Conservation (phyloP, 2,329 filamentous ascomycete genomes). For the Penicillium sp. region DNA sequence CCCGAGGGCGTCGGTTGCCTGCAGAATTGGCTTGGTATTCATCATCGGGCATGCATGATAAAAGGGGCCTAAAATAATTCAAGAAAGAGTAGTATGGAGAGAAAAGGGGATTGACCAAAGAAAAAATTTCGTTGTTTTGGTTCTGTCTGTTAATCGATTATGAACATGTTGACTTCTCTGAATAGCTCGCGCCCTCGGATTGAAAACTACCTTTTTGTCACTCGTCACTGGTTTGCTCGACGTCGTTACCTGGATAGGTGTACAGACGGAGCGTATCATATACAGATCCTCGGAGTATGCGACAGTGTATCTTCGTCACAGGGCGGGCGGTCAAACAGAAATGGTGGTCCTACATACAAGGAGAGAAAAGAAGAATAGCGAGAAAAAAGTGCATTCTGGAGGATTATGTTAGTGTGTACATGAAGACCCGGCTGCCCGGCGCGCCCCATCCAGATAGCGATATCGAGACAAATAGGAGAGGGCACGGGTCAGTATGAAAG, state of each 20-base stretch:
- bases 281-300: conserved; percentile 34
- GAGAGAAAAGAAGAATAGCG: too few relatives aligned
- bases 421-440: background rate
- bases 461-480: background rate
- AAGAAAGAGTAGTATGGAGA: background rate
- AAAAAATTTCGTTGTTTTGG: background rate
- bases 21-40: conserved; percentile 52
- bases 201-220: conserved; percentile 49
- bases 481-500: background rate
- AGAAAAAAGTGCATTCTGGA: background rate
- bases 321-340: conserved; percentile 12
- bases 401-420: conserved; percentile 14
- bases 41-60: conserved; percentile 40
- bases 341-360: background rate
- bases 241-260: conserved; percentile 37
- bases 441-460: background rate
- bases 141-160: background rate
- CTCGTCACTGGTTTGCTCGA: conserved; percentile 46
- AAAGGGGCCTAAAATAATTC: background rate
- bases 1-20: conserved; percentile 44
- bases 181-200: conserved; percentile 31
- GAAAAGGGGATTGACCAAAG: background rate
- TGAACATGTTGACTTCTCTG: background rate
- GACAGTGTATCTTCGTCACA: conserved; percentile 37
- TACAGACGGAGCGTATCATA: conserved; percentile 38